Base-by-base conservation (phyloP, 1,284 basidiomycete species). In the Ustilago tritici region DNA sequence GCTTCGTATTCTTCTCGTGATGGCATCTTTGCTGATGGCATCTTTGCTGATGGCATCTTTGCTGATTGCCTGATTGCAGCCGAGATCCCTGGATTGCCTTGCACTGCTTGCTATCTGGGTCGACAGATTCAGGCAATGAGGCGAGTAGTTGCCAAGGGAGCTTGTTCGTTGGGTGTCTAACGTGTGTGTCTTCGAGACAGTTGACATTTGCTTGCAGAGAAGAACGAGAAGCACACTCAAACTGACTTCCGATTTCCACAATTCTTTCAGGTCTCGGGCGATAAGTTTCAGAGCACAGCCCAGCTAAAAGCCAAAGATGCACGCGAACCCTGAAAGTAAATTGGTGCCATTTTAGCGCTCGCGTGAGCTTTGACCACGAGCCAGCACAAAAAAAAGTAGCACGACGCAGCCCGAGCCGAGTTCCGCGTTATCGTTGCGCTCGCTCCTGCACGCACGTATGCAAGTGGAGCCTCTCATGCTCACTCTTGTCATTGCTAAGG, bases 1-100 rank as follows among this genome's bases (percentile, higher is more conserved):
- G 88, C 87, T 78, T 87, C 83, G 80, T 88, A 85, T 65, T 88
- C 88, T 47, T 84, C 84, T 34, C 72, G 56, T 15, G 81, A 73
- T 49, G 79, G 75, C 81, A 82, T 82, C 32, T 12, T 59, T 58
- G 34, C 35, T 49, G 41, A 15, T 8, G n/a, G n/a, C n/a, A n/a
- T n/a, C n/a, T n/a, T n/a, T n/a, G n/a, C n/a, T 15, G 81, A 73
- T 49, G 79, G 75, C 81, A 82, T 82, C 32, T 12, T 59, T 58
- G 34, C 35, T 49, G 41, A 15, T 8, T 9, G 43, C 43, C n/a
- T 23, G 2, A 28, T 19, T 38, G 14, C 10, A 38, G 36, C 36
- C 36, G 36, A 7, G 36, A 14, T 41, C 11, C 15, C 40, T 41
- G 17, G 14, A 14, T 14, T 41, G 14, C 6, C 23, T 28, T 28